Evolutionary conservation across 257 asterid genomes (phyloP).

Genomic region (Solanum ossicruentum): DNA sequence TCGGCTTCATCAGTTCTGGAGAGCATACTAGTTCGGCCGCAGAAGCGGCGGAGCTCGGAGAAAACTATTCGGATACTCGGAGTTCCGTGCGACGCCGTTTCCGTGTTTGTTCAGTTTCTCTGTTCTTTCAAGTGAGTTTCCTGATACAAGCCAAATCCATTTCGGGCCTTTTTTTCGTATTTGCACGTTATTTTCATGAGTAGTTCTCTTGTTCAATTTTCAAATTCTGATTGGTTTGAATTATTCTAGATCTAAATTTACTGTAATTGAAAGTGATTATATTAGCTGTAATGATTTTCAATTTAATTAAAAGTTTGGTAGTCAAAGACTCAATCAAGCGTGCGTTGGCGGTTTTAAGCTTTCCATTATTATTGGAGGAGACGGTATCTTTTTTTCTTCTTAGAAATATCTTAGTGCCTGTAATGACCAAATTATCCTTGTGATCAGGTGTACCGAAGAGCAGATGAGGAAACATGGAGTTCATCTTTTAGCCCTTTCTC

Average conservation of each 20-base stretch:
- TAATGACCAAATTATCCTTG: constrained; percentile 11
- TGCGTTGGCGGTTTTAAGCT: neutral
- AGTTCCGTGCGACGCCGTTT: constrained; percentile 83
- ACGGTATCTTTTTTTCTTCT: neutral
- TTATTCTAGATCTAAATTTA: neutral
- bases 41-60: constrained; percentile 39
- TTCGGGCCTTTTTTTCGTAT: neutral
- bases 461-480: constrained; percentile 69
- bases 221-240: neutral
- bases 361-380: neutral
- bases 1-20: constrained; percentile 80
- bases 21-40: constrained; percentile 56
- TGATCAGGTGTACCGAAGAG: constrained; percentile 56
- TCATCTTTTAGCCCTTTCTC: constrained; percentile 73
- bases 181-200: neutral
- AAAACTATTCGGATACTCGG: constrained; percentile 58
- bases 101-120: constrained; percentile 51
- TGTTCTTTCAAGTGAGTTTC: constrained; percentile 57
- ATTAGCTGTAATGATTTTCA: neutral
- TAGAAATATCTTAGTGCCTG: neutral
- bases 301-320: neutral
- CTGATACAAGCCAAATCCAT: neutral
- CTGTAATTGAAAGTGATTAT: neutral
- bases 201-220: neutral
- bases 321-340: neutral